phyloP scores from a whole-genome alignment of 306 rosid genomes.

The Vigna mungo region DNA sequence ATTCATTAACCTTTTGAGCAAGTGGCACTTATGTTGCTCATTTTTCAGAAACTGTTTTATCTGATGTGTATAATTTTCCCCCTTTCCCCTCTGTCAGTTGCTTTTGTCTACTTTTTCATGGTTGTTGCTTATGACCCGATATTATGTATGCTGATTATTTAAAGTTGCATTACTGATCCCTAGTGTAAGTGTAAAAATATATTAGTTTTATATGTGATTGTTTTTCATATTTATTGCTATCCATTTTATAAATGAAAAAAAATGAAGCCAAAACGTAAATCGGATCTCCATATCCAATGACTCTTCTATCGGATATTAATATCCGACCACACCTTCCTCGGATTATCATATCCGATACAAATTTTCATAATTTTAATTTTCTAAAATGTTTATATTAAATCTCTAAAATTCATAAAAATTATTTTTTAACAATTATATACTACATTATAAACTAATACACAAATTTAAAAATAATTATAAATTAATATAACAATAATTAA shows the following conservation, averaged over 20 bases:
- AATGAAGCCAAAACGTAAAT: no score
- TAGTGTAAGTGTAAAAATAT: slow-evolving; percentile 6
- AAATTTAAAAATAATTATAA: no score
- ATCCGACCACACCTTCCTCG: no score
- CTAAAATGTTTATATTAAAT: no score
- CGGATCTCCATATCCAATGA: no score
- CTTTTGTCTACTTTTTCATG: neutral
- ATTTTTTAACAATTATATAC: no score
- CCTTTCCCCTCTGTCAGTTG: neutral
- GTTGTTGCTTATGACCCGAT: slow-evolving; percentile 13
- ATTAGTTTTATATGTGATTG: slow-evolving; percentile 22
- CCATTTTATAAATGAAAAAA: neutral
- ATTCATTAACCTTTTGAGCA: slow-evolving; percentile 1
- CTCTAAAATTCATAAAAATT: no score
- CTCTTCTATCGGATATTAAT: no score
- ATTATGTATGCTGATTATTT: slow-evolving; percentile 29
- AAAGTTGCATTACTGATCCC: slow-evolving; percentile 28
- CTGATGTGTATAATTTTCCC: neutral
- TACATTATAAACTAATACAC: no score
- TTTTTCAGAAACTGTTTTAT: slow-evolving; percentile 12
- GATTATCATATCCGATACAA: no score
- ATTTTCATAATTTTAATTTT: no score
- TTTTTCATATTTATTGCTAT: slow-evolving; percentile 20
- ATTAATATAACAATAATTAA: no score
- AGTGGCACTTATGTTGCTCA: slow-evolving; percentile 23